Percentiles rank a stretch among this genome's conserved stretches.
These are phyloP conservation scores for Kluyveromyces starmeri DNA, from an alignment of 805 yeast species.

Conservation along the genomic window DNA sequence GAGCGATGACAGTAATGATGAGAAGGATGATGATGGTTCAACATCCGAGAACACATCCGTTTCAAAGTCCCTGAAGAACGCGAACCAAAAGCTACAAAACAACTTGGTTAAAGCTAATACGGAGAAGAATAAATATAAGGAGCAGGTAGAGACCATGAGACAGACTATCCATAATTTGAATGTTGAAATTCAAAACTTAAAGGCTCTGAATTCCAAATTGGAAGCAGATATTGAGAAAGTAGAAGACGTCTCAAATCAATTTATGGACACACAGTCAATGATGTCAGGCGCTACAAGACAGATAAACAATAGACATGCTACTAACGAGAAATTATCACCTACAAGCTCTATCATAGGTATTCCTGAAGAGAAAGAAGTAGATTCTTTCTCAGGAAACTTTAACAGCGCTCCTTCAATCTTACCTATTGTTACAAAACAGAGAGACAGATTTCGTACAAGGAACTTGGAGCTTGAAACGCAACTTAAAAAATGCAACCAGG, in stretches of 20 bases:
- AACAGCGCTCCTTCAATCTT: constrained; percentile 43
- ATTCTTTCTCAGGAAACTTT: constrained; percentile 10
- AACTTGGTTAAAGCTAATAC: constrained; percentile 63
- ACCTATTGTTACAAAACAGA: constrained; percentile 86
- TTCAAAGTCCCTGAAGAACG: constrained; percentile 54
- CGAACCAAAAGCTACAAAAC: constrained; percentile 64
- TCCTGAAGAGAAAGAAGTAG: constrained; percentile 29
- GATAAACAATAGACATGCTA: constrained; percentile 24
- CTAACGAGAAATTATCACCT: constrained; percentile 34
- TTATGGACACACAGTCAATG: constrained; percentile 50
- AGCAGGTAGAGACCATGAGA: constrained; percentile 36
- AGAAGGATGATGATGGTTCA: constrained; percentile 22
- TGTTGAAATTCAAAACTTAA: constrained; percentile 35
- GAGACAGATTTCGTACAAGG: constrained; percentile 84
- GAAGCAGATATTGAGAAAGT: constrained; percentile 66
- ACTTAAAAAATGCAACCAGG: constrained; percentile 45
- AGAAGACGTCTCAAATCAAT: constrained; percentile 35
- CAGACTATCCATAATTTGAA: constrained; percentile 27
- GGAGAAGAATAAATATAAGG: constrained; percentile 39
- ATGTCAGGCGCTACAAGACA: constrained; percentile 49
- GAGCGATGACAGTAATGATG: constrained; percentile 30
- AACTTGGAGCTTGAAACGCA: constrained; percentile 82
- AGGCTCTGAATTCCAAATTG: constrained; percentile 45
- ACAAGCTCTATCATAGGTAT: constrained; percentile 44
- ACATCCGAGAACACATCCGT: constrained; percentile 28